A percentile compares a stretch with the other conserved stretches of the same genome.
Evolutionary conservation across 768 basidiomycete genomes (phyloP).

Genomic region (Trametes cingulata): DNA sequence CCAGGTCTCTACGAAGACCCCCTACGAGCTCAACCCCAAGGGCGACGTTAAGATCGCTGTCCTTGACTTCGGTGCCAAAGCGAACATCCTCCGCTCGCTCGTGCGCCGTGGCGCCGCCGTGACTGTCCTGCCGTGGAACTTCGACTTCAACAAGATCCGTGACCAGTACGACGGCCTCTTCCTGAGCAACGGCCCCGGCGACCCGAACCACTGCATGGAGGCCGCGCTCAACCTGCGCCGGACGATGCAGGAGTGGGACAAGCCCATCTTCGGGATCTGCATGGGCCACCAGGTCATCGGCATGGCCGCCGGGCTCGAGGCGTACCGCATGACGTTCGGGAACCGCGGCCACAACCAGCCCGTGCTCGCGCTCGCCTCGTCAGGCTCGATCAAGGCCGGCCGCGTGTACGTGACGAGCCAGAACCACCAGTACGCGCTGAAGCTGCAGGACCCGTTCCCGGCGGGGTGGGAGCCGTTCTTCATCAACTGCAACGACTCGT

Average conservation of each 20-base stretch:
- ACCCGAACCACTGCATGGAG: conserved; percentile 86
- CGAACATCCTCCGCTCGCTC: conserved; percentile 93
- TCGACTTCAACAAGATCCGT: conserved; percentile 89
- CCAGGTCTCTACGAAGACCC: conserved; percentile 82
- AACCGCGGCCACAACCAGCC: conserved; percentile 99
- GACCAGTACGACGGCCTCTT: conserved; percentile 95
- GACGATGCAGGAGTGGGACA: conserved; percentile 87
- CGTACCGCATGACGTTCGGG: conserved; percentile 99
- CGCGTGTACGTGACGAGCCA: conserved; percentile 97
- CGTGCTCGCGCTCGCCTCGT: conserved; percentile 90
- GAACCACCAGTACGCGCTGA: conserved; percentile 99
- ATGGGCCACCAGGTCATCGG: conserved; percentile 99
- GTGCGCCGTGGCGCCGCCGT: conserved; percentile 89
- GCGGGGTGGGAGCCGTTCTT: conserved; percentile 98
- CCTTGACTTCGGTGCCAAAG: conserved; percentile 96
- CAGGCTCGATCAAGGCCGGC: conserved; percentile 92
- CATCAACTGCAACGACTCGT: conserved; percentile 99
- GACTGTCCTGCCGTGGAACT: conserved; percentile 97
- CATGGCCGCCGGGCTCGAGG: conserved; percentile 94
- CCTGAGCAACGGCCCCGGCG: conserved; percentile 95
- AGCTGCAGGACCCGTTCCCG: conserved; percentile 93
- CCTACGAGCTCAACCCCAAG: conserved; percentile 82
- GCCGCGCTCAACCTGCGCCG: conserved; percentile 78
- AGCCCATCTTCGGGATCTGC: conserved; percentile 96
- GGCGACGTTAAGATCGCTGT: conserved; percentile 94